Evolutionary conservation across 2,329 filamentous ascomycete genomes (phyloP), one percentile per base, ranked within the genome.

Genomic region (Dactylellina cionopaga): DNA sequence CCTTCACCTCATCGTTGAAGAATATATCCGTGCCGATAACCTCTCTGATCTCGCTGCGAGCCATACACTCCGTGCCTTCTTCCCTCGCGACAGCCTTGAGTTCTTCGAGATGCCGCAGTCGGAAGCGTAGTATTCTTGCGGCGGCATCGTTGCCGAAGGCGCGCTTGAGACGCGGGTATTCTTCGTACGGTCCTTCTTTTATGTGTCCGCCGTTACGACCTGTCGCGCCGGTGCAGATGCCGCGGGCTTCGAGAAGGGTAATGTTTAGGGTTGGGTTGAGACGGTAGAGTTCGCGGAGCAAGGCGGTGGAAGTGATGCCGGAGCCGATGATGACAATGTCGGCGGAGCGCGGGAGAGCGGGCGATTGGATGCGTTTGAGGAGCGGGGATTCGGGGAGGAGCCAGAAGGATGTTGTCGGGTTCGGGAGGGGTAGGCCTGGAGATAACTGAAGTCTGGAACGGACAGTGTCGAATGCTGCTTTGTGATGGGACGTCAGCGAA

Each of bases 281-380:
- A 43, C 29, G 58, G 81, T 65, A 75, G 1, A 81, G 60, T 2
- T 80, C 78, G 17, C 80, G 76, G 2, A 81, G 82, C 13, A 82
- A 77, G 17, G 80, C 80, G 2, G 80, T 81, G 7, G 81, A 84
- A 1, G 84, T 83, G 68, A 87, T 86, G 1, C 85, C 86, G 33
- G 84, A 86, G 19, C 85, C 85, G 73, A 87, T 83, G 39, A 87
- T 81, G 15, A 84, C 81, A 1, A 85, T 77, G 64, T 87, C 85
- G 4, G 81, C 82, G 5, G 79, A 76, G 1, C 75, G 44, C 0
- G 83, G 82, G 5, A 84, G 76, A 1, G 72, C 66, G 1, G 77
- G 72, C 1, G 79, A 80, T 29, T 78, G 78, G 1, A 78, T 75
- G 49, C 81, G 25, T 19, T 51, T 74, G 51, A 80, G 79, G 9